These are phyloP conservation scores for Vigna mungo DNA, from an alignment of 306 rosid genomes.

Conservation along the genomic window DNA sequence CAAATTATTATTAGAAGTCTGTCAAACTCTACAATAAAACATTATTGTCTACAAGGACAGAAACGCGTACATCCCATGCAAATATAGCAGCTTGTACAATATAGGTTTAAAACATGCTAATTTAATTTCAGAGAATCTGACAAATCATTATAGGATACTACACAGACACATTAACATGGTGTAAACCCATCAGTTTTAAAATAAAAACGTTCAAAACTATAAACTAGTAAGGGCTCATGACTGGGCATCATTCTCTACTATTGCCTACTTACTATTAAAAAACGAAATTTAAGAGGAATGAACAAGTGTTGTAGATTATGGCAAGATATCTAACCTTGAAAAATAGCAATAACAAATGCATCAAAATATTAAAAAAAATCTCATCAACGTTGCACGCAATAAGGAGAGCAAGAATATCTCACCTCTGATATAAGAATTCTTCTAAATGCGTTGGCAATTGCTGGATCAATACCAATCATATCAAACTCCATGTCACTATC, in stretches of 20 bases:
- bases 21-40: neutral
- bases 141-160: neutral
- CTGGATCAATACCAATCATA: constrained; percentile 94
- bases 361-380: neutral
- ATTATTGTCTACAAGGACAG: neutral
- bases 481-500: constrained; percentile 85
- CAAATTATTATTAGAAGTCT: neutral
- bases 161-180: neutral
- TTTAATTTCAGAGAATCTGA: neutral
- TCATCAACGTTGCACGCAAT: neutral
- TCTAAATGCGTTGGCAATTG: constrained; percentile 92
- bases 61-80: neutral
- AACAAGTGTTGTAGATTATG: neutral
- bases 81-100: neutral
- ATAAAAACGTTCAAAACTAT: neutral
- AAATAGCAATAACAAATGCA: constrained; percentile 14
- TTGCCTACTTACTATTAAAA: neutral
- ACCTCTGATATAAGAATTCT: constrained; percentile 97
- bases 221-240: neutral
- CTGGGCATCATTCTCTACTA: neutral
- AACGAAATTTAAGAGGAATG: neutral
- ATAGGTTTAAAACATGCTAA: neutral
- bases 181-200: constrained; percentile 3
- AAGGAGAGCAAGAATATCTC: constrained; percentile 11
- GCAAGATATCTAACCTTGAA: constrained; percentile 1